Conservation (phyloP, 768 basidiomycete genomes). For the Plicaturopsis crispa region DNA sequence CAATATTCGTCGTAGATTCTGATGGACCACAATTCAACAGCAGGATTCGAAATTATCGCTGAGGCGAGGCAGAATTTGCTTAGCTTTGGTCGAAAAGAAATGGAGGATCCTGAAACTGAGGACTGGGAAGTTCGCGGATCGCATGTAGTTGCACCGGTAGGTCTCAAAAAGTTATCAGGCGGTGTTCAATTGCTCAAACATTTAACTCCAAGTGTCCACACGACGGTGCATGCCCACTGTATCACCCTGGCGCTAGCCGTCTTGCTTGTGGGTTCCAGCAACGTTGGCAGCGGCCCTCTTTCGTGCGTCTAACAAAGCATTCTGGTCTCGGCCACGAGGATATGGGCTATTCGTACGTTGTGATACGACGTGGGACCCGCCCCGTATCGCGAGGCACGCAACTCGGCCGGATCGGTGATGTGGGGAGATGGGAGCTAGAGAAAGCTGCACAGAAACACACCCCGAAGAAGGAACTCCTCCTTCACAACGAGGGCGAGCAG, state of each 20-base stretch:
- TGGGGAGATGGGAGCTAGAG: conserved; percentile 22
- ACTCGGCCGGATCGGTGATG: conserved; percentile 20
- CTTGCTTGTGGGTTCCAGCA: conserved; percentile 82
- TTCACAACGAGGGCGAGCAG: not conserved
- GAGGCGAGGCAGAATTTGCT: conserved; percentile 74
- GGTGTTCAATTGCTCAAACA: conserved; percentile 87
- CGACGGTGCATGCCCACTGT: conserved; percentile 77
- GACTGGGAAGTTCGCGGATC: conserved; percentile 40
- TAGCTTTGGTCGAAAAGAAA: conserved; percentile 49
- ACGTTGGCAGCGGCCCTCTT: conserved; percentile 78
- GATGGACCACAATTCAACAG: conserved; percentile 73
- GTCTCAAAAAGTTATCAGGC: conserved; percentile 44
- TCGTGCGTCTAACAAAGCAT: conserved; percentile 85
- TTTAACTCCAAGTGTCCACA: conserved; percentile 75
- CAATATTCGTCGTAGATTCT: conserved; percentile 74
- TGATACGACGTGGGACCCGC: conserved; percentile 72
- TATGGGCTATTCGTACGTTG: conserved; percentile 83
- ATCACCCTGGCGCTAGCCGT: conserved; percentile 40
- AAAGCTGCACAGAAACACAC: conserved; percentile 11
- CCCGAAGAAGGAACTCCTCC: conserved; percentile 14
- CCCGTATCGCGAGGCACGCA: conserved; percentile 26
- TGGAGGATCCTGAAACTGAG: conserved; percentile 35
- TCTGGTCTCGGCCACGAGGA: conserved; percentile 81
- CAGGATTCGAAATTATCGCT: conserved; percentile 73
- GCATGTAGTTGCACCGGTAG: conserved; percentile 85